Base-by-base conservation (phyloP, 306 rosid species). In the Vicia sativa region DNA sequence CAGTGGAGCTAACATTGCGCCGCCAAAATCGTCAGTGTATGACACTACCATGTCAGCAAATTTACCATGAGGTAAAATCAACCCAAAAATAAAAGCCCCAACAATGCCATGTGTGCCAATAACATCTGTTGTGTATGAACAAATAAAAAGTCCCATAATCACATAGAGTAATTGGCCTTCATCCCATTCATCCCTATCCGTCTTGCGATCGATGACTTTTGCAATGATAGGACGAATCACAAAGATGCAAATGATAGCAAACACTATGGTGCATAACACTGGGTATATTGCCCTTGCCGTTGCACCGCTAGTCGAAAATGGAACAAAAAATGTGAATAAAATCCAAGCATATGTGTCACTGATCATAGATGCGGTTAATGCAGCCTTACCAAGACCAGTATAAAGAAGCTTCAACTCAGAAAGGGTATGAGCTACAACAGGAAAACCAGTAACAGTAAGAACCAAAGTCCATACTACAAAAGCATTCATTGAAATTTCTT, bases 21-120 rank as follows among this genome's bases (percentile, higher is more conserved):
- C 29, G 14, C 25, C 76, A 62, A 83, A 79, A 54, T 77, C 80
- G 49, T 83, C 74, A 3, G 64, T 25, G 26, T 56, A 7, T 1
- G 81, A 73, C 11, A 38, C 44, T 4, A 77, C 11, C 25, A 19
- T 9, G 23, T 66, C 84, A 0, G 76, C 75, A 29, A 83, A 78
- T 38, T 3, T 73, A 0, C 75, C 79, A 19, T 78, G 80, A 29
- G 88, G 88, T 6, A 84, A 59, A 59, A 80, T 80, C n/a, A 84
- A 59, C 5, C 85, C 85, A 9, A 21, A 80, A 37, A 84, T 67
- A 68, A 80, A 84, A 23, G 88, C 88, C 34, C 88, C 83, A 19
- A 77, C 75, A 35, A 74, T 68, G 23, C 34, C 18, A 49, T 77
- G 84, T 4, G 79, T 42, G 0, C 88, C 88, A 18, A 84, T 73